Evolutionary conservation across 371 early-diverging fungal species (phyloP), one percentile per base, ranked within the genome.

Genomic region (Syncephalastrum sp.): DNA sequence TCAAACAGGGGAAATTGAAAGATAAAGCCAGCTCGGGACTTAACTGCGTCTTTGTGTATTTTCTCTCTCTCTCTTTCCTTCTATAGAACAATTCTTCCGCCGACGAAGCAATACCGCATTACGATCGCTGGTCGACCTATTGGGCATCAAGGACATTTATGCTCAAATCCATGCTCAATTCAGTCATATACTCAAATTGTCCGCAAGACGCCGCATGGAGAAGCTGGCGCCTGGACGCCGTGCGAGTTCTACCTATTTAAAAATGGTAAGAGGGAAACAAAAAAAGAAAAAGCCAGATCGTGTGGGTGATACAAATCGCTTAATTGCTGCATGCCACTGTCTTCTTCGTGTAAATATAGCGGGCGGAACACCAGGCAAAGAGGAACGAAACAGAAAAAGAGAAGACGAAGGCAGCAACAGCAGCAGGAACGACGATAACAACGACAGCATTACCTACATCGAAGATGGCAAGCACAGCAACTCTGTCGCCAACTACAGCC

Each of bases 141-240:
- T 82, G 50, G 77, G 70, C 38, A 65, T 75, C 49, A 75, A 80
- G 58, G 75, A 82, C 57, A 68, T 79, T 49, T 81, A 76, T 59
- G 67, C 69, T 24, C 72, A 78, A 45, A 68, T 84, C 33, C 85
- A 84, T 61, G 69, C 67, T 6, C 73, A 77, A 56, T 82, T 83
- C 54, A 76, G 81, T 48, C 79, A 74, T 49, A 80, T 76, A 33
- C 65, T 84, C 14, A 80, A 79, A 45, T 45, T 81, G 29, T 74
- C 79, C 17, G 72, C 72, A 10, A 62, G 70, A 47, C 70, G 75
- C 55, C 62, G 77, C 33, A 69, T 77, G 67, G 77, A 77, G 41
- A 77, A 77, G 42, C 44, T 77, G 2, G 60, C 60, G 12, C 63
- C 63, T 5, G 77, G 77, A 15, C 58, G 74, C 54, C 68, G 68